phyloP scores from a whole-genome alignment of 352 stramenopile species.

The Bremia lactucae region DNA sequence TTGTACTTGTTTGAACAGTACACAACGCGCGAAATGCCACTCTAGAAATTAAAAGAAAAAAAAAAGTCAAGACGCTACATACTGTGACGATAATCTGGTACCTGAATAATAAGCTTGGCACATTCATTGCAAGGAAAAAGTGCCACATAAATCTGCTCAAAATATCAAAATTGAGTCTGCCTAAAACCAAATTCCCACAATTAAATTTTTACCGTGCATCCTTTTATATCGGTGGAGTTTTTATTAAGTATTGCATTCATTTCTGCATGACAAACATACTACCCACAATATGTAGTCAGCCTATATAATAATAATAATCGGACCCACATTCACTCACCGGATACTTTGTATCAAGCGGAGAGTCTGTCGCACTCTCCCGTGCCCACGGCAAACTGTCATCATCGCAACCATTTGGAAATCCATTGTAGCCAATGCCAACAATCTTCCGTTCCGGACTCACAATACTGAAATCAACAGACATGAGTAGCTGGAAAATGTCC shows the following conservation, averaged over 20 bases:
- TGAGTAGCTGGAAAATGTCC: background rate
- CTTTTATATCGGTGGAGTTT: conserved; percentile 89
- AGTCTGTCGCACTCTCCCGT: conserved; percentile 43
- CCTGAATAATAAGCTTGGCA: conserved; percentile 97
- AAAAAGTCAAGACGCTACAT: too few species aligned
- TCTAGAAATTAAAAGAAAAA: conserved; percentile 36
- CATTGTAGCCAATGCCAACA: conserved; percentile 98
- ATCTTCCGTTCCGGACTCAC: conserved; percentile 94
- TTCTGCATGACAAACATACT: conserved; percentile 98
- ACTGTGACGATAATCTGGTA: too few species aligned
- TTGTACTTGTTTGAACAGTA: conserved; percentile 96
- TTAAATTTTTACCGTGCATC: conserved; percentile 59
- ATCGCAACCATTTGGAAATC: conserved; percentile 92
- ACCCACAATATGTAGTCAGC: conserved; percentile 1
- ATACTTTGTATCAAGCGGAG: conserved; percentile 92
- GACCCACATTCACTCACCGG: conserved; percentile 29
- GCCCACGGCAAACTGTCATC: conserved; percentile 94
- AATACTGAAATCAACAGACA: conserved; percentile 48
- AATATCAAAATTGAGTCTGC: conserved; percentile 1
- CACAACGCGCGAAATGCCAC: conserved; percentile 91
- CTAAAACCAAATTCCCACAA: background rate
- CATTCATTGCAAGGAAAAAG: conserved; percentile 99
- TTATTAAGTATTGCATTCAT: conserved; percentile 99
- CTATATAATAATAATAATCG: background rate
- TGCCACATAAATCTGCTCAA: conserved; percentile 90